Conservation (phyloP, 73 alveolate species). For the Paramecium sonneborni region DNA sequence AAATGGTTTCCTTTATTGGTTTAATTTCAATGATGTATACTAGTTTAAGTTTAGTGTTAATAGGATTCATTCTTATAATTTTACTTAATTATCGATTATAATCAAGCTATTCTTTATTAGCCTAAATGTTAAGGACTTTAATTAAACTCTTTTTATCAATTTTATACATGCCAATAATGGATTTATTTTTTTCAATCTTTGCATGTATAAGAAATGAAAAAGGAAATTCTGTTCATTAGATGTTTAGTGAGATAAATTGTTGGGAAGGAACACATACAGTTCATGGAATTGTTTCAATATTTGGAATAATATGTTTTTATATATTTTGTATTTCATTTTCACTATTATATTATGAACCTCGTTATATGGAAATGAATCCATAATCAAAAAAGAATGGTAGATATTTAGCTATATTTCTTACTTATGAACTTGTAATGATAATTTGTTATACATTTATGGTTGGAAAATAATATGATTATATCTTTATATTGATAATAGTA, state of each 20-base stretch:
- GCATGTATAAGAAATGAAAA: neutral
- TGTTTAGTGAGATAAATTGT: neutral
- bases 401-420: neutral
- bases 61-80: neutral
- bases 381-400: conserved; percentile 2
- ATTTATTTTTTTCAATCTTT: neutral
- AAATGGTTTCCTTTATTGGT: neutral
- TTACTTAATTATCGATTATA: neutral
- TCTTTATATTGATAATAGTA: neutral
- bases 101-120: neutral
- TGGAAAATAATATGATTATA: conserved; percentile 19
- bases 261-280: conserved; percentile 15
- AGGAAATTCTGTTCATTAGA: neutral
- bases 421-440: neutral
- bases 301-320: neutral
- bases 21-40: conserved; percentile 10
- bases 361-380: neutral
- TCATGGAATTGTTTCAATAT: conserved; percentile 24
- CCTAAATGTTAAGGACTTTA: neutral
- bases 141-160: neutral
- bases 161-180: conserved; percentile 48
- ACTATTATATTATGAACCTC: neutral
- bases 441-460: neutral
- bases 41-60: neutral
- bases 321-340: conserved; percentile 10